Base-by-base conservation (phyloP, 2,329 filamentous ascomycete species). In the Fusarium liriodendri region DNA sequence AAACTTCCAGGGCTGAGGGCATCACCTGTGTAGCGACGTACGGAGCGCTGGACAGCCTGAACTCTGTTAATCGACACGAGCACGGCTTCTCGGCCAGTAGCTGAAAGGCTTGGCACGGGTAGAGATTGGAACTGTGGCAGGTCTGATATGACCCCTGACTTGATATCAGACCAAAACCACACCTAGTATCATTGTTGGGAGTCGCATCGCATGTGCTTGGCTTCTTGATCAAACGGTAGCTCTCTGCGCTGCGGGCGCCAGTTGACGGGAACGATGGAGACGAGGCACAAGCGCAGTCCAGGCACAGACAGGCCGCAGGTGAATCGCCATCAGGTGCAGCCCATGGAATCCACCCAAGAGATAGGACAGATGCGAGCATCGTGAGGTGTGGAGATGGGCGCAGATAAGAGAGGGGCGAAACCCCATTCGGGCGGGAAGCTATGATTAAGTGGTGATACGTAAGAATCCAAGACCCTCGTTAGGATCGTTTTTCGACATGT, bases 311-410 rank as follows among this genome's bases (percentile, higher is more conserved):
- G 22, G 20, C 16, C 57, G 37, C 27, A 40, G 25, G 18, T 10
- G 57, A 14, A 60, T 60, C 37, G 16, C n/a, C 37, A 33, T 58
- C 29, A 37, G 37, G 27, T 42, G 58, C 37, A 45, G 38, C 40
- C 58, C 37, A 18, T 10, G 37, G 40, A 42, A 32, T n/a, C 37
- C 58, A 50, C 59, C 55, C 35, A 52, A 62, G 45, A 73, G 70
- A 71, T 73, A 73, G 73, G 71, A 64, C 63, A 71, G 67, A 67
- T 67, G 35, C 62, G 52, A 20, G 40, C 42, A 58, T 67, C 35
- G 70, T 58, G 62, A 71, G 45, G 69, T 73, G 71, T 73, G 70
- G 70, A 73, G 71, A 67, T 63, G 40, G 33, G 20, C 62, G 40
- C 16, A 73, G 71, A 73, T 73, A 73, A 73, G 70, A 47, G 32